phyloP scores from a whole-genome alignment of 495 filamentous ascomycete species.

The Polyplosphaeria fusca region DNA sequence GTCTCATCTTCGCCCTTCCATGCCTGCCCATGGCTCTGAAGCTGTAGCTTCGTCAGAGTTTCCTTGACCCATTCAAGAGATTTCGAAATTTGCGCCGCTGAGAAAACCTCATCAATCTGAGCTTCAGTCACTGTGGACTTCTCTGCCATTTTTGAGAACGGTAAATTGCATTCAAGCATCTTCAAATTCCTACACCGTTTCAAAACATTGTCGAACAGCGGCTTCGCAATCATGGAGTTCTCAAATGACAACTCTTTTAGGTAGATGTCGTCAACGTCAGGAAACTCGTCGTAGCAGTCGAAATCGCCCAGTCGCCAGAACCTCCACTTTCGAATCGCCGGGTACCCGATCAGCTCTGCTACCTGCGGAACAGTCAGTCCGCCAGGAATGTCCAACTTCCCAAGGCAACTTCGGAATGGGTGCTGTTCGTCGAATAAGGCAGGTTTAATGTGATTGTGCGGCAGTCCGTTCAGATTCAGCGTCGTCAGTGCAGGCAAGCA shows the following conservation, averaged over 20 bases:
- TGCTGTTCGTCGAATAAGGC: no score
- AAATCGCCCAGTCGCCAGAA: conserved; percentile 1
- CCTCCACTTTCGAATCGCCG: not conserved
- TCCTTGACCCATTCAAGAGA: no score
- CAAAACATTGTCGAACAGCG: conserved; percentile 1
- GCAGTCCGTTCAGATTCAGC: not conserved
- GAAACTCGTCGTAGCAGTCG: not conserved
- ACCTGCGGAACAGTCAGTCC: not conserved
- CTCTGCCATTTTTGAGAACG: no score
- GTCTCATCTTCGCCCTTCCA: no score
- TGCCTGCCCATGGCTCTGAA: no score
- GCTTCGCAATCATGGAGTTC: not conserved
- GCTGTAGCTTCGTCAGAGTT: no score
- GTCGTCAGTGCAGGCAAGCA: not conserved
- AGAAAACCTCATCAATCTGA: no score
- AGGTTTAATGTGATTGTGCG: not conserved
- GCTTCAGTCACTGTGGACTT: no score
- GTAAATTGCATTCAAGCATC: not conserved
- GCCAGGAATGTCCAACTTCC: not conserved
- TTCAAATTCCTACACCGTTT: not conserved
- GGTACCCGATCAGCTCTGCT: not conserved
- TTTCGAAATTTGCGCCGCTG: no score
- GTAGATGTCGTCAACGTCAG: not conserved
- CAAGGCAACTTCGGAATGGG: no score
- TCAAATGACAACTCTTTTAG: not conserved